Evolutionary conservation across 495 filamentous ascomycete species (phyloP).

Genomic region (Parachaetomium inaequale): DNA sequence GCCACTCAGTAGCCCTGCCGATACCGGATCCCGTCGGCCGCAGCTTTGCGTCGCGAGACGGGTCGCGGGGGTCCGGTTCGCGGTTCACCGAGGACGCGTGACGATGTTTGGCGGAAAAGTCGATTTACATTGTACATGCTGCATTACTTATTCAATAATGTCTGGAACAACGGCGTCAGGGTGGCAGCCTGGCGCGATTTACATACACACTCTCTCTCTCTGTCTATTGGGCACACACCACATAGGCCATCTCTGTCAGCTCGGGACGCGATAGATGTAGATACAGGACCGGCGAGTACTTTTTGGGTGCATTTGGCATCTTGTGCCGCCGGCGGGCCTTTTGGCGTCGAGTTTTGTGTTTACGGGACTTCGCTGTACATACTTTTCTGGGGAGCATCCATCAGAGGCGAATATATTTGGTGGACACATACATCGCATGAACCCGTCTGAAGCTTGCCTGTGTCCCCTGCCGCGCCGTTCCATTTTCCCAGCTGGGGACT

Average conservation of each 20-base stretch:
- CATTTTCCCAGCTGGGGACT: no score
- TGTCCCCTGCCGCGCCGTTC: no score
- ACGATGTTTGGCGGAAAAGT: constrained; percentile 8
- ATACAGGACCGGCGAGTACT: background rate
- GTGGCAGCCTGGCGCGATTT: background rate
- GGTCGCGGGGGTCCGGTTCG: constrained; percentile 45
- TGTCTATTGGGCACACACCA: constrained; percentile 1
- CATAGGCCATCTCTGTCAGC: background rate
- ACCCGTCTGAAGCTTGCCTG: no score
- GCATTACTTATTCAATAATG: constrained; percentile 29
- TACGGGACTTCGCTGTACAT: constrained; percentile 9
- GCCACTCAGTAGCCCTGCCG: constrained; percentile 29
- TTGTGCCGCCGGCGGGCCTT: background rate
- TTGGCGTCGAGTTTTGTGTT: background rate
- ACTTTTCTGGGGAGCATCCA: background rate
- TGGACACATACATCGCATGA: no score
- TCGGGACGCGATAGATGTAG: constrained; percentile 2
- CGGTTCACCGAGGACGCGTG: constrained; percentile 54
- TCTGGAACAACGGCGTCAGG: constrained; percentile 24
- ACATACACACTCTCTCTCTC: background rate
- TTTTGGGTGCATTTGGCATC: background rate
- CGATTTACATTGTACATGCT: constrained; percentile 17
- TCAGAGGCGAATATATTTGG: background rate
- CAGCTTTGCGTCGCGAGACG: constrained; percentile 44
- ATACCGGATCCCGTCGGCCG: constrained; percentile 42